Percentiles rank a stretch among this genome's conserved stretches.
These are phyloP conservation scores for Aspergillus amoenus DNA, from an alignment of 2,329 filamentous ascomycete genomes.

Conservation along the genomic window DNA sequence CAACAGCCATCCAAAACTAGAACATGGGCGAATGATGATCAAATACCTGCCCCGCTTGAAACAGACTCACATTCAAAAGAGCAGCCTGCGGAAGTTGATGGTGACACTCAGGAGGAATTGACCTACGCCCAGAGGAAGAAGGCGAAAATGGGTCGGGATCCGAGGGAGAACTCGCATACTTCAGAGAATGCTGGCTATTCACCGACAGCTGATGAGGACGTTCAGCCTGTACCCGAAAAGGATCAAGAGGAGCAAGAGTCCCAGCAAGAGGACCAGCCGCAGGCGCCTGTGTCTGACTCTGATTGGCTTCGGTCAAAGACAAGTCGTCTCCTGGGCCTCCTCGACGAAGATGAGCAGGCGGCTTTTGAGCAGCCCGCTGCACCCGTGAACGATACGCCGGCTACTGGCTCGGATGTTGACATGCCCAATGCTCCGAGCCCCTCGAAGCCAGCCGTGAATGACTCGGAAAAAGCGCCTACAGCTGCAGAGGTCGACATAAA, in stretches of 20 bases:
- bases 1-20: conserved; percentile 65
- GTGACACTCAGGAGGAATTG: conserved; percentile 32
- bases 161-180: conserved; percentile 54
- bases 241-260: conserved; percentile 19
- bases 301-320: conserved; percentile 93
- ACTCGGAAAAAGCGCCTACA: conserved; percentile 10
- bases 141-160: conserved; percentile 53
- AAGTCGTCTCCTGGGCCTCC: conserved; percentile 78
- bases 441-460: conserved; percentile 9
- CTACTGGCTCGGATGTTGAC: conserved; percentile 10
- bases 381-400: conserved; percentile 18
- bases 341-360: conserved; percentile 63
- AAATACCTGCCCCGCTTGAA: conserved; percentile 29
- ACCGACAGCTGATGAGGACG: not conserved
- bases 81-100: conserved; percentile 20
- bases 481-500: conserved; percentile 40
- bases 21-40: conserved; percentile 59
- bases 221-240: conserved; percentile 23
- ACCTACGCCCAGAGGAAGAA: conserved; percentile 43
- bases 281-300: conserved; percentile 61
- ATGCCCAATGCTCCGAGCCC: conserved; percentile 17
- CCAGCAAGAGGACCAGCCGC: conserved; percentile 25
- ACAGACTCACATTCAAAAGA: conserved; percentile 22
- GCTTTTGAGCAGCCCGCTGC: conserved; percentile 40
- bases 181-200: not conserved